A percentile compares a stretch with the other conserved stretches of the same genome.
These are phyloP conservation scores for Xylogone sp. DNA, from an alignment of 2,329 filamentous ascomycete species.

Conservation along the genomic window DNA sequence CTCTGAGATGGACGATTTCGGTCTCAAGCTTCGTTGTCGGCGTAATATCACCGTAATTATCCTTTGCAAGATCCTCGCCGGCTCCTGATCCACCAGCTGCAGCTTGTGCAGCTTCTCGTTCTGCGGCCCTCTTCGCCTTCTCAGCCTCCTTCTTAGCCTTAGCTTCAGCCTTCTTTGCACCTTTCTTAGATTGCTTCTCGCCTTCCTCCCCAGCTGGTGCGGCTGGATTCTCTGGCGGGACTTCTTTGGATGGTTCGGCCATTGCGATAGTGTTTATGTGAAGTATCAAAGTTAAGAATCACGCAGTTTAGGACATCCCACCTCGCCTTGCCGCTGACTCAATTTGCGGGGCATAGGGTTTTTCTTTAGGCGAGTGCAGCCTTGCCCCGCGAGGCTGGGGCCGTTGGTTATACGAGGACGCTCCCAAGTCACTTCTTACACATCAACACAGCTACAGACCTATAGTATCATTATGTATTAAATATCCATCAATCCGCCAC, in stretches of 20 bases:
- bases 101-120: conserved; percentile 68
- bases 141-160: conserved; percentile 84
- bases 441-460: background rate
- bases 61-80: conserved; percentile 62
- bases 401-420: too few relatives aligned
- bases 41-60: conserved; percentile 74
- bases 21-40: conserved; percentile 58
- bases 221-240: too few relatives aligned
- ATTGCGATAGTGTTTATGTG: too few relatives aligned
- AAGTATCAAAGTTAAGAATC: too few relatives aligned
- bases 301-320: too few relatives aligned
- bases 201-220: too few relatives aligned
- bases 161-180: conserved; percentile 79
- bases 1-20: too few relatives aligned
- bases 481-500: background rate
- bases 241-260: too few relatives aligned
- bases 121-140: conserved; percentile 70
- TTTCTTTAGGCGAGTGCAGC: too few relatives aligned
- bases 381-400: too few relatives aligned
- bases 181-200: conserved; percentile 69
- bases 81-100: conserved; percentile 60
- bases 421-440: background rate
- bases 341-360: too few relatives aligned
- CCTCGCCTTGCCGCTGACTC: too few relatives aligned
- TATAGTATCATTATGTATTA: background rate